Base-by-base conservation (phyloP, 2,329 filamentous ascomycete species). In the Ophiostoma fasciatum region DNA sequence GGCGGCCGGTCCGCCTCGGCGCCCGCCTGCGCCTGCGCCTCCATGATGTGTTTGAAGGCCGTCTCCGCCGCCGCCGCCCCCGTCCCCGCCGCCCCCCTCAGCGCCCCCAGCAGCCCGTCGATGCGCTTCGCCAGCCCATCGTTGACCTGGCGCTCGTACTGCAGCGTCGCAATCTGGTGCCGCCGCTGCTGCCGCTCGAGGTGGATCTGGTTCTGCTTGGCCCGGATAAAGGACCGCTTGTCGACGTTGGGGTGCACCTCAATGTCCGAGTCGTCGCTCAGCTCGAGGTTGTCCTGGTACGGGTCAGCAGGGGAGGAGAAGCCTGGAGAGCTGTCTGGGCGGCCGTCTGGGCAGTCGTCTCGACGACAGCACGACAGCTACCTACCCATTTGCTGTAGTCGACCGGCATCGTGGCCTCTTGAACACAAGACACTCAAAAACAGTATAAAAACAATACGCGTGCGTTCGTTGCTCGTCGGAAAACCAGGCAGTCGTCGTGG, bases 231-330 rank as follows among this genome's bases (percentile, higher is more conserved):
- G 42, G 88, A 96, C 35, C 80, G 75, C 60, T 98, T 98, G 64
- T 98, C 90, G 55, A 98, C 90, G 55, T 98, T 98, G 42, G 90
- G 90, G 59, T 98, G 90, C 35, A 96, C 90, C 62, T 98, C 90
- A 50, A 98, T 78, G 52, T 98, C 90, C 35, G 85, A 94, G 61
- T 98, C 90, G 60, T 98, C 90, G 52, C 84, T 94, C 54, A 98
- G 77, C 74, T 98, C 90, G 53, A 98, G 73, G 41, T 81, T 78
- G 56, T 96, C 82, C 78, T 82, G 42, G 36, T 31, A n/a, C 10
- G 26, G 18, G 14, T 28, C 14, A 18, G 29, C 11, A 15, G n/a
- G 14, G 19, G 3, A 27, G 13, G 31, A 12, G 27, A 17, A 19
- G 9, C 17, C 27, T 21, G 14, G 23, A 7, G 15, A 17, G 22